Base-by-base conservation (phyloP, 192 early-diverging fungal species). In the Podila minutissima region DNA sequence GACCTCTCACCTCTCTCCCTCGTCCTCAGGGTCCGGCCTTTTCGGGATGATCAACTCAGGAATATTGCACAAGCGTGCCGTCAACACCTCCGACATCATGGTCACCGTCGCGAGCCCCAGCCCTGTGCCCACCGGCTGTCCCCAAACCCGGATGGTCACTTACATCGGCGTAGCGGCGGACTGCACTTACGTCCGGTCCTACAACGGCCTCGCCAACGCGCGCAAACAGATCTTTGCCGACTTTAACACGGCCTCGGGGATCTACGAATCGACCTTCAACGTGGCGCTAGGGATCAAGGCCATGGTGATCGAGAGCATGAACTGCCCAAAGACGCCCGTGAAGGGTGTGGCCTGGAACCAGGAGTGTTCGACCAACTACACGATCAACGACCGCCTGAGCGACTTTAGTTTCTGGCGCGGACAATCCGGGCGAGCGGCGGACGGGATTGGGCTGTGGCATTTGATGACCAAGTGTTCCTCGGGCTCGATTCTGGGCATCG, bases 401-500 rank as follows among this genome's bases (percentile, higher is more conserved):
- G 97, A 96, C 74, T 98, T 98, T 83, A 92, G 92, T 59, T 60
- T 84, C 19, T 98, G 97, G 97, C 86, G 97, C 41, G 92, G 92
- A n/a, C 57, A 37, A 12, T 17, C 10, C 7, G n/a, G 49, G 67
- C 33, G n/a, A 63, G 85, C 59, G 74, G 88, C 33, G 20, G 95
- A 96, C 83, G 85, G 89, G 15, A 86, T 87, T 7, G 95, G 94
- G 1, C 85, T 98, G 64, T 98, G 97, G 96, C 96, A 97, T 74
- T 83, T 97, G 66, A 92, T 98, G 94, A 96, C 95, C 10, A 83
- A 88, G 60, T 92, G 91, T 71, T 84, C 86, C 48, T 88, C 64
- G 19, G 72, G 72, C 50, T 3, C 72, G 9, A 74, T 74, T 41
- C 90, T 97, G 3, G 95, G 96, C 12, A 86, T 97, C 74, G 96